These are phyloP conservation scores for Hypoxylon sp. DNA, from an alignment of 2,329 filamentous ascomycete genomes.

Conservation along the genomic window DNA sequence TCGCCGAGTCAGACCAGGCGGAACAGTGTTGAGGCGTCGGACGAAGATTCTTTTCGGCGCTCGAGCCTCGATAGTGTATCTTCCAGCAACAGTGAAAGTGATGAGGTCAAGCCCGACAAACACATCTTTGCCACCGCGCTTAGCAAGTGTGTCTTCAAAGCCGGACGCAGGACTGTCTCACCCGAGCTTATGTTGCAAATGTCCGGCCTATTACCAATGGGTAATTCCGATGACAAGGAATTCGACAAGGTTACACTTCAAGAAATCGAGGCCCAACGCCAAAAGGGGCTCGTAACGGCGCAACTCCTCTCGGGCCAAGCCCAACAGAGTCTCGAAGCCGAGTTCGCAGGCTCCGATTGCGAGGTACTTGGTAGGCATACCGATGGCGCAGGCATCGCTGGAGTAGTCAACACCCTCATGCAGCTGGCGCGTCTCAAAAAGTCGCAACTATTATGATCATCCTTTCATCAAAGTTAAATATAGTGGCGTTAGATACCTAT, in stretches of 20 bases:
- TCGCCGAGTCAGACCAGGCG: slow-evolving; percentile 31
- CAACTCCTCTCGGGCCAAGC: slow-evolving; percentile 47
- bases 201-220: slow-evolving; percentile 71
- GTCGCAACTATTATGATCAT: slow-evolving; percentile 49
- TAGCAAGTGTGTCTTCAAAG: slow-evolving; percentile 73
- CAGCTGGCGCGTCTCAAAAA: slow-evolving; percentile 54
- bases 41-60: slow-evolving; percentile 25
- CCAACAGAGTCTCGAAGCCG: slow-evolving; percentile 53
- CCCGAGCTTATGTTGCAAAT: slow-evolving; percentile 73
- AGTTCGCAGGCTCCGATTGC: slow-evolving; percentile 50
- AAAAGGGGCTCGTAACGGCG: slow-evolving; percentile 55
- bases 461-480: slow-evolving; percentile 21
- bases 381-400: slow-evolving; percentile 55
- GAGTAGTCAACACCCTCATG: slow-evolving; percentile 55
- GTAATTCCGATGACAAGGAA: slow-evolving; percentile 27
- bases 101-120: slow-evolving; percentile 39
- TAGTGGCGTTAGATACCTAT: slow-evolving; percentile 33
- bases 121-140: slow-evolving; percentile 66
- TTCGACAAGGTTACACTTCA: slow-evolving; percentile 46
- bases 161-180: slow-evolving; percentile 74
- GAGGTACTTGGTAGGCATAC: slow-evolving; percentile 57
- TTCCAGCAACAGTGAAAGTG: slow-evolving; percentile 16
- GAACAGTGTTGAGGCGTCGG: slow-evolving; percentile 22
- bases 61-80: slow-evolving; percentile 29
- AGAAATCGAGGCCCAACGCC: slow-evolving; percentile 55